Conservation (phyloP, 106 monocot species). For the Apostasia shenzhenica region DNA sequence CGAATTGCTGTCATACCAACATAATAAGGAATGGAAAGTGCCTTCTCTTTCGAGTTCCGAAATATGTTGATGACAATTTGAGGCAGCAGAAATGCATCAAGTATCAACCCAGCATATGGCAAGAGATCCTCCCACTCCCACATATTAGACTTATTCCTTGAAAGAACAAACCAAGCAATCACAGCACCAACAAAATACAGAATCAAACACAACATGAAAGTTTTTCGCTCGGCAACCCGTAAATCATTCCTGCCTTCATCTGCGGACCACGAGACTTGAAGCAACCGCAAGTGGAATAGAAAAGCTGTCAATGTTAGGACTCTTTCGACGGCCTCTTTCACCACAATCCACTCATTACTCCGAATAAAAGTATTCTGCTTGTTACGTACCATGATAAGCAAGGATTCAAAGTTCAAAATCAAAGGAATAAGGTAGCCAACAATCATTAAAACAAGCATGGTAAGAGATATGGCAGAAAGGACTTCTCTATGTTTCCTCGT, state of each 20-base stretch:
- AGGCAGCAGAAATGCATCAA: slow-evolving; percentile 66
- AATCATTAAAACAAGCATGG: slow-evolving; percentile 50
- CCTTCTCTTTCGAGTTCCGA: slow-evolving; percentile 29
- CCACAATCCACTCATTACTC: slow-evolving; percentile 50
- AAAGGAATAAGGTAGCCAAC: slow-evolving; percentile 53
- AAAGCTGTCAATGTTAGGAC: slow-evolving; percentile 46
- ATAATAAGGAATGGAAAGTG: slow-evolving; percentile 42
- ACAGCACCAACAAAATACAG: slow-evolving; percentile 34
- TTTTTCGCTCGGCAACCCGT: slow-evolving; percentile 34
- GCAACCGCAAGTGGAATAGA: slow-evolving; percentile 39
- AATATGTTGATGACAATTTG: slow-evolving; percentile 61
- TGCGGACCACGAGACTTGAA: slow-evolving; percentile 33
- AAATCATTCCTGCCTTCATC: slow-evolving; percentile 4
- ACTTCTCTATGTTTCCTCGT: slow-evolving; percentile 33
- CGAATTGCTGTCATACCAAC: slow-evolving; percentile 41
- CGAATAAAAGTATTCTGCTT: slow-evolving; percentile 10
- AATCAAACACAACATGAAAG: slow-evolving; percentile 36
- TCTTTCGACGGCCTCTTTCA: slow-evolving; percentile 42
- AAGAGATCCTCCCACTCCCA: slow-evolving; percentile 46
- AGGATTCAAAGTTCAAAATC: slow-evolving; percentile 45
- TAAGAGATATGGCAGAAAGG: slow-evolving; percentile 47
- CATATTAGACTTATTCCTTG: slow-evolving; percentile 15
- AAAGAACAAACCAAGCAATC: slow-evolving; percentile 37
- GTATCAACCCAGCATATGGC: slow-evolving; percentile 45
- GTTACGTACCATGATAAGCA: slow-evolving; percentile 20